Conservation (phyloP, 2,329 filamentous ascomycete species). For the Sarocladium oryzae region DNA sequence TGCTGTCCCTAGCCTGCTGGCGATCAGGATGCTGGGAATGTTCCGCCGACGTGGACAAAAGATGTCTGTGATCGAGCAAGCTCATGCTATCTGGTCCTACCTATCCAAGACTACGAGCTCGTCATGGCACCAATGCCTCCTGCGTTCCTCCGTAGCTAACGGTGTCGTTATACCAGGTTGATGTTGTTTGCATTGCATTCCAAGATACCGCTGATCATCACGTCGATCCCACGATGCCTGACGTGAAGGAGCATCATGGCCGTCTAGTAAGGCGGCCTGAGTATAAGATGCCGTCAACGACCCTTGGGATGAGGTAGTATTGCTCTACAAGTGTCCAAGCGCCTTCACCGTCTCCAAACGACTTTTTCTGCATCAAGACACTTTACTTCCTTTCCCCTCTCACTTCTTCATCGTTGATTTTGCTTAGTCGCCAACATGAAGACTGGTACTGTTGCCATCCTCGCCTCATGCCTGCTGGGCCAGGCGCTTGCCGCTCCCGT, state of each 20-base stretch:
- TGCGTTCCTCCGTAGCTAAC: slow-evolving; percentile 2
- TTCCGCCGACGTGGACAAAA: neutral
- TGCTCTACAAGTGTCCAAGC: slow-evolving; percentile 1
- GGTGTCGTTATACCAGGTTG: neutral
- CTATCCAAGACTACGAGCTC: neutral
- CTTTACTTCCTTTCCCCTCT: neutral
- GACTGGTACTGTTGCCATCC: slow-evolving; percentile 3
- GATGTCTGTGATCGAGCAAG: neutral
- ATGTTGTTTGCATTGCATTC: neutral
- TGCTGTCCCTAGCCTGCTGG: neutral
- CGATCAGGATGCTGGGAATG: neutral
- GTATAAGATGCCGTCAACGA: neutral
- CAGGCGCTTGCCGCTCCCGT: slow-evolving; percentile 7
- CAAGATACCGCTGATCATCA: slow-evolving; percentile 1
- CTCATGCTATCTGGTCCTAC: neutral
- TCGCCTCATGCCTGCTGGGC: slow-evolving; percentile 6
- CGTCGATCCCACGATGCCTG: slow-evolving; percentile 3
- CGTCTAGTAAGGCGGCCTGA: neutral
- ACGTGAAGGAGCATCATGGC: neutral
- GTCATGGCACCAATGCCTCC: neutral
- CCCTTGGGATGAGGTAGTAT: neutral
- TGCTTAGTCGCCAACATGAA: slow-evolving; percentile 3
- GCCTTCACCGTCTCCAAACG: neutral
- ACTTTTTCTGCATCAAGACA: neutral
- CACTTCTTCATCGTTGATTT: neutral